Evolutionary conservation across 257 asterid species (phyloP).

Genomic region (Nyctanthes arbortristis): DNA sequence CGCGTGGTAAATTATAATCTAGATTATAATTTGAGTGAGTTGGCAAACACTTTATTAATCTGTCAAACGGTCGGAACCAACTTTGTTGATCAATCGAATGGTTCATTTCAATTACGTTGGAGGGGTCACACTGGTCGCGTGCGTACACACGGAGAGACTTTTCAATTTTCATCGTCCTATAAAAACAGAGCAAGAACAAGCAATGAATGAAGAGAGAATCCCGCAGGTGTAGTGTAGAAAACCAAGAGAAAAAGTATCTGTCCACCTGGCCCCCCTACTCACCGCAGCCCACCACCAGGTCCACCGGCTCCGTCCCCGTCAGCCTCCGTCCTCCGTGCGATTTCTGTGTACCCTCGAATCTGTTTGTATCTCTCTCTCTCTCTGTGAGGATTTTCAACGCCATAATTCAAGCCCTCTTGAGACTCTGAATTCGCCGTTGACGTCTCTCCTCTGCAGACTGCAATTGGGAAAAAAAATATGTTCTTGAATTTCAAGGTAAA

Average conservation of each 20-base stretch:
- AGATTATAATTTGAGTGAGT: no score
- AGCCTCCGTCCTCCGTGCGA: conserved; percentile 14
- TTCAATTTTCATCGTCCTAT: not conserved
- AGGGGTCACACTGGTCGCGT: no score
- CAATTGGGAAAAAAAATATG: conserved; percentile 26
- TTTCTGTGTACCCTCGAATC: conserved; percentile 19
- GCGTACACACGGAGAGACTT: no score
- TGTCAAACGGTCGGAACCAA: no score
- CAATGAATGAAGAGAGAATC: not conserved
- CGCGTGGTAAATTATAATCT: no score
- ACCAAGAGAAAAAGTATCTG: conserved; percentile 35
- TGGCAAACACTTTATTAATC: no score
- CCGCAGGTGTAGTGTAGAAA: not conserved
- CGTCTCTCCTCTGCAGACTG: conserved; percentile 21
- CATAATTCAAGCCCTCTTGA: conserved; percentile 12
- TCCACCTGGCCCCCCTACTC: conserved; percentile 25
- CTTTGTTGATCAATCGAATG: no score
- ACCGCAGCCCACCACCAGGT: conserved; percentile 17
- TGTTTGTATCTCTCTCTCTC: conserved; percentile 8
- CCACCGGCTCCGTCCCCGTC: not conserved
- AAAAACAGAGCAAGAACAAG: not conserved
- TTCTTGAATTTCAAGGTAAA: conserved; percentile 40
- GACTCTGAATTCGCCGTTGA: conserved; percentile 25
- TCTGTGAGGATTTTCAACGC: conserved; percentile 33
- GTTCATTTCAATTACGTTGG: no score